These are phyloP conservation scores for Heliamphora pulchella DNA, from an alignment of 179 eudicot species.

Conservation along the genomic window DNA sequence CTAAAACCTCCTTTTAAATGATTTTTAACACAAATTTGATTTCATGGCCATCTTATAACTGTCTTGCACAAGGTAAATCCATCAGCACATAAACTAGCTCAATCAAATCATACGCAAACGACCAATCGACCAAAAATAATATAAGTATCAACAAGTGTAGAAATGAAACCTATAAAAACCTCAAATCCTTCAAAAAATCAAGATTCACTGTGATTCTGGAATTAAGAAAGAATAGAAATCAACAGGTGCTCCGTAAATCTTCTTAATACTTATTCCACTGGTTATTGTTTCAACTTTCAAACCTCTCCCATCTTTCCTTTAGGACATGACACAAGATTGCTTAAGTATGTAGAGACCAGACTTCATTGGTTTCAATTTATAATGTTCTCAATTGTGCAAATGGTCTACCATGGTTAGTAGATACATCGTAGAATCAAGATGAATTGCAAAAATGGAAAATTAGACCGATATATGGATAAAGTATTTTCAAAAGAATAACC, in stretches of 20 bases:
- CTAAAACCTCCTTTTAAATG: too few species aligned
- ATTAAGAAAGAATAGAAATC: background rate
- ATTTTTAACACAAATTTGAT: too few species aligned
- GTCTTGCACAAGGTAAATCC: too few species aligned
- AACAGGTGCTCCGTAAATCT: too few species aligned
- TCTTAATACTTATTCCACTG: too few species aligned
- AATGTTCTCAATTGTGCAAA: background rate
- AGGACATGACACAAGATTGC: background rate
- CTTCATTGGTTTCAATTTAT: too few species aligned
- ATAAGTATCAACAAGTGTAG: too few species aligned
- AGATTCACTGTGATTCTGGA: background rate
- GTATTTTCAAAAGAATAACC: background rate
- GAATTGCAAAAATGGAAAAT: background rate
- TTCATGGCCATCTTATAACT: too few species aligned
- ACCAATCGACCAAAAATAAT: too few species aligned
- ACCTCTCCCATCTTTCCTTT: too few species aligned
- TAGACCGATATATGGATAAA: background rate
- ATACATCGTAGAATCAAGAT: background rate
- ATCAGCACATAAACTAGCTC: background rate
- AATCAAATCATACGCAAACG: too few species aligned
- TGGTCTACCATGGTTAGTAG: constrained; percentile 9
- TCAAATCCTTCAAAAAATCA: background rate
- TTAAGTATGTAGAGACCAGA: background rate
- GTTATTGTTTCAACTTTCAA: too few species aligned
- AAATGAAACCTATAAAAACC: background rate